Conservation (phyloP, 2,329 filamentous ascomycete species). For the Nothophoma quercina region DNA sequence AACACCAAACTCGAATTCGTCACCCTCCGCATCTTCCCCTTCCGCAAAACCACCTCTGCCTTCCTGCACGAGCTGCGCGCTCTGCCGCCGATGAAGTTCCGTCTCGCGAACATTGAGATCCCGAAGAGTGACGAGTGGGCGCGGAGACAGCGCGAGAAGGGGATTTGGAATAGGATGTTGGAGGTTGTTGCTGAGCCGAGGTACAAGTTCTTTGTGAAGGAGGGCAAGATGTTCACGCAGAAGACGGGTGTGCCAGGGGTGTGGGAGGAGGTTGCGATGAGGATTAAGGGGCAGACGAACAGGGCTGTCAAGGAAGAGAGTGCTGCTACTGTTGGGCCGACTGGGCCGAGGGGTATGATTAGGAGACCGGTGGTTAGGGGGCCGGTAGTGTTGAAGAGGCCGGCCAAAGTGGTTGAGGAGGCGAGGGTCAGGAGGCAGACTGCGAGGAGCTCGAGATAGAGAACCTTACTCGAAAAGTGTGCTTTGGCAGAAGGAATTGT, state of each 20-base stretch:
- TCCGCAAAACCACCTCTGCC: constrained; percentile 39
- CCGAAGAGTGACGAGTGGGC: constrained; percentile 32
- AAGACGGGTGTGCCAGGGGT: constrained; percentile 45
- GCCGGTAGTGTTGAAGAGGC: constrained; percentile 9
- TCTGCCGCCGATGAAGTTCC: constrained; percentile 32
- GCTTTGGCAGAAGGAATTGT: too few species aligned
- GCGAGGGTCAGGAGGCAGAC: constrained; percentile 39
- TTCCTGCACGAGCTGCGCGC: constrained; percentile 44
- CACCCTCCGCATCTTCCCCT: constrained; percentile 46
- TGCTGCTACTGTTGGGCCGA: neutral
- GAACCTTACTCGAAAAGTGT: too few species aligned
- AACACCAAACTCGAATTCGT: constrained; percentile 45
- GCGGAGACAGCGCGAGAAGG: constrained; percentile 29
- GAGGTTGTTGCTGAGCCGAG: constrained; percentile 41
- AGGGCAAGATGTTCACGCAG: constrained; percentile 39
- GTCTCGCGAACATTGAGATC: constrained; percentile 46
- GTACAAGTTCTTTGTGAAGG: constrained; percentile 48
- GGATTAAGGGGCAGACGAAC: constrained; percentile 38
- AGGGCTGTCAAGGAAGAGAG: constrained; percentile 7
- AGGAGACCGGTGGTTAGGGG: constrained; percentile 9
- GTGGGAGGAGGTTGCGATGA: constrained; percentile 44
- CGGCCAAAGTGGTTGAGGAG: constrained; percentile 6
- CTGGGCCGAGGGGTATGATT: neutral
- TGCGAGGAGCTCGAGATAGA: neutral
- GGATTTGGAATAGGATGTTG: constrained; percentile 22